Evolutionary conservation across 2,329 filamentous ascomycete species (phyloP).

Genomic region (Pseudophaeomoniella oleicola): DNA sequence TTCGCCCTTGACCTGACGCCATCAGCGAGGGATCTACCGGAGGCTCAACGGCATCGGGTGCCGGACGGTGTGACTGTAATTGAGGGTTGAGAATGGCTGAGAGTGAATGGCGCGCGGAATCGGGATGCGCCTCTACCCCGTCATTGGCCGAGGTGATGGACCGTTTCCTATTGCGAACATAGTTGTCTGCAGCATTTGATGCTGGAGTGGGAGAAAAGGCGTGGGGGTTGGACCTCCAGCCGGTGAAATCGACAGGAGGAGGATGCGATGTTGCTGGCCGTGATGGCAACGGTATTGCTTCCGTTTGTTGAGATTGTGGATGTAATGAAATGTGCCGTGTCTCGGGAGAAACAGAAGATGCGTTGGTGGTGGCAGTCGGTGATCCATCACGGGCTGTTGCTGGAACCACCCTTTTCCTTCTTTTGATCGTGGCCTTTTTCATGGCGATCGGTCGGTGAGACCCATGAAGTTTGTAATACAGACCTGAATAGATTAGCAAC

Average conservation of each 20-base stretch:
- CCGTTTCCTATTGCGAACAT: slow-evolving; percentile 8
- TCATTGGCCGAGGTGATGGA: slow-evolving; percentile 7
- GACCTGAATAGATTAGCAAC: slow-evolving; percentile 38
- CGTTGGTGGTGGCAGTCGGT: slow-evolving; percentile 21
- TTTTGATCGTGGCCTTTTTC: slow-evolving; percentile 97
- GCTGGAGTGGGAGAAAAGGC: slow-evolving; percentile 16
- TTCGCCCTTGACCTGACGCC: slow-evolving; percentile 22
- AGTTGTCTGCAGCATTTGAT: slow-evolving; percentile 11
- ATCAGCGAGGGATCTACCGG: slow-evolving; percentile 12
- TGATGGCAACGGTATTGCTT: background rate
- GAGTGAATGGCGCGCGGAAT: slow-evolving; percentile 12
- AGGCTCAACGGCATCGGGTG: slow-evolving; percentile 4
- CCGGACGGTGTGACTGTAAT: slow-evolving; percentile 15
- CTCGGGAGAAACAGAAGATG: slow-evolving; percentile 27
- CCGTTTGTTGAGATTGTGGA: background rate
- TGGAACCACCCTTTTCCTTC: slow-evolving; percentile 85
- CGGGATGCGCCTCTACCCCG: slow-evolving; percentile 14
- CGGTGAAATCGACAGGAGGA: slow-evolving; percentile 35
- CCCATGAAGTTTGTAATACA: slow-evolving; percentile 94
- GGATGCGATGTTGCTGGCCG: slow-evolving; percentile 11
- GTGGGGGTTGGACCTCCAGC: slow-evolving; percentile 21
- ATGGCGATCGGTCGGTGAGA: slow-evolving; percentile 90
- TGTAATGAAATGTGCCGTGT: slow-evolving; percentile 8
- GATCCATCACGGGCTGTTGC: slow-evolving; percentile 39
- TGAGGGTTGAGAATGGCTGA: slow-evolving; percentile 16